Evolutionary conservation across 352 stramenopile genomes (phyloP).

Genomic region (Pythium aristosporum): DNA sequence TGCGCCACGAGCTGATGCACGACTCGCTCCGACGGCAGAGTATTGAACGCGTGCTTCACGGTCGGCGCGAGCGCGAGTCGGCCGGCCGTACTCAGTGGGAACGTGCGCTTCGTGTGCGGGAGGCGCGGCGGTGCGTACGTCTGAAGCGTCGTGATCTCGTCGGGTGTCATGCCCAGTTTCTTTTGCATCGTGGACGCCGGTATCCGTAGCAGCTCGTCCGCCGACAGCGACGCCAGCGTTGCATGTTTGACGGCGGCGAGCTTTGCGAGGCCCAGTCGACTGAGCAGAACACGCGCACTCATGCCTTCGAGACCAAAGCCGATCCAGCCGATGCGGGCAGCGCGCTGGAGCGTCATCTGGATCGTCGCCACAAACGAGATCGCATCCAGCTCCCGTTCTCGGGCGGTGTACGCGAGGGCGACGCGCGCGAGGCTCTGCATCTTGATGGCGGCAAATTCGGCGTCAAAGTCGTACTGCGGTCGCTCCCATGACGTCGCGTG

Average conservation of each 20-base stretch:
- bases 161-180: conserved; percentile 54
- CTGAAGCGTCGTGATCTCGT: conserved; percentile 48
- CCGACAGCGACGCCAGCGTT: conserved; percentile 4
- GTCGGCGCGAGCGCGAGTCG: conserved; percentile 30
- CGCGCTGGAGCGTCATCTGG: conserved; percentile 29
- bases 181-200: conserved; percentile 42
- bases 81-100: conserved; percentile 33
- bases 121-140: conserved; percentile 25
- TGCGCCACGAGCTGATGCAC: conserved; percentile 51
- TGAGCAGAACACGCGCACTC: conserved; percentile 48
- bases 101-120: conserved; percentile 20
- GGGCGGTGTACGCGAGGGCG: conserved; percentile 37
- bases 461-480: conserved; percentile 64
- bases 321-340: conserved; percentile 44
- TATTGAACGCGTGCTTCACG: conserved; percentile 60
- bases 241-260: conserved; percentile 15
- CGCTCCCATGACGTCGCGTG: conserved; percentile 51
- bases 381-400: conserved; percentile 27
- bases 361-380: conserved; percentile 52
- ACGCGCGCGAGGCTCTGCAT: conserved; percentile 64
- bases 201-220: conserved; percentile 35
- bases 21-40: conserved; percentile 49
- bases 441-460: conserved; percentile 60
- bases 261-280: conserved; percentile 60
- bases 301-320: conserved; percentile 79